Conservation (phyloP, 2,329 filamentous ascomycete species). For the Penicillium sp. region DNA sequence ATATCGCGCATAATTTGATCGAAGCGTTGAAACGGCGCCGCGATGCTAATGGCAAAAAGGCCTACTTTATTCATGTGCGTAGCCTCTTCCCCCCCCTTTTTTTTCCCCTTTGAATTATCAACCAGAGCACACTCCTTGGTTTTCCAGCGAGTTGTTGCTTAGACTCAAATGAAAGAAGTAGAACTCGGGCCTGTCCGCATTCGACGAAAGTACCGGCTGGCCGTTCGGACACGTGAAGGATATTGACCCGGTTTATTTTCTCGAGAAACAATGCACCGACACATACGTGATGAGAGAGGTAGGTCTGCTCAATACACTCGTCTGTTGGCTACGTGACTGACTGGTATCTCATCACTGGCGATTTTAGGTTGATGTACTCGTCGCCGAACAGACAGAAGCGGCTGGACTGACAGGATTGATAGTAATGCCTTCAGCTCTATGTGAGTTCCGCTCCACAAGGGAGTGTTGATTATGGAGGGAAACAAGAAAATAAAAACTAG, state of each 20-base stretch:
- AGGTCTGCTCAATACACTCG: too few species aligned
- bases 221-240: background rate
- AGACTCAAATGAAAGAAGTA: background rate
- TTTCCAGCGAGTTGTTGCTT: too few species aligned
- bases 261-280: slow-evolving; percentile 6
- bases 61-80: slow-evolving; percentile 1
- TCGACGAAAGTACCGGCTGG: slow-evolving; percentile 1
- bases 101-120: too few species aligned
- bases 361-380: slow-evolving; percentile 2
- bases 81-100: too few species aligned
- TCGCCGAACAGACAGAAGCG: slow-evolving; percentile 4
- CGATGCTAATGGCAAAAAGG: slow-evolving; percentile 1
- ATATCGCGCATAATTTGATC: background rate
- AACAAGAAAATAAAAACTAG: too few species aligned
- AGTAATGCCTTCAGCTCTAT: slow-evolving; percentile 4
- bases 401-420: slow-evolving; percentile 1
- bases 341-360: background rate
- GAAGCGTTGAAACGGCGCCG: background rate
- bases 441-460: background rate
- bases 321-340: too few species aligned
- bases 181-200: slow-evolving; percentile 1
- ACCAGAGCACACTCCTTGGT: too few species aligned
- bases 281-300: slow-evolving; percentile 6
- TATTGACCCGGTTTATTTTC: slow-evolving; percentile 1
- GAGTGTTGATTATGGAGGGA: background rate